These are phyloP conservation scores for Neurospora sp. DNA, from an alignment of 495 filamentous ascomycete species.

Conservation along the genomic window DNA sequence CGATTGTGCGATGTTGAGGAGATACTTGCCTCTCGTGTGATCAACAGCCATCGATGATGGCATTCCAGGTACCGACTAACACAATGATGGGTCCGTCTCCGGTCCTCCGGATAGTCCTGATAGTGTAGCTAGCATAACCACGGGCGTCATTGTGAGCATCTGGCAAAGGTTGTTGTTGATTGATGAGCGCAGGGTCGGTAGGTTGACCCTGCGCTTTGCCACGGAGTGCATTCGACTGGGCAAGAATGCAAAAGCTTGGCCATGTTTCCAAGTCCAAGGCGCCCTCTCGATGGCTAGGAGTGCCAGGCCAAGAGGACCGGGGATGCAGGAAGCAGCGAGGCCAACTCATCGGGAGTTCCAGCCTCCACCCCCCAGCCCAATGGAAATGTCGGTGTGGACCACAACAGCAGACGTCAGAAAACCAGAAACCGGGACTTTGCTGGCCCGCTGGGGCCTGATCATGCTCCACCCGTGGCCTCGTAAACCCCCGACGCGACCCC, in stretches of 20 bases:
- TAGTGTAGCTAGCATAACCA: neutral
- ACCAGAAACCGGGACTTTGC: neutral
- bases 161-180: neutral
- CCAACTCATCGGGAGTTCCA: constrained; percentile 16
- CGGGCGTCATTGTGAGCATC: neutral
- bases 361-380: constrained; percentile 16
- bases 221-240: neutral
- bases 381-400: constrained; percentile 25
- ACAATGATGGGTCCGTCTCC: neutral
- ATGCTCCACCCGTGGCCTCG: neutral
- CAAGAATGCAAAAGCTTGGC: constrained; percentile 1
- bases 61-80: neutral
- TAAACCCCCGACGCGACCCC: neutral
- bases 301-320: constrained; percentile 12
- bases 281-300: neutral
- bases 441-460: neutral
- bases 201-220: neutral
- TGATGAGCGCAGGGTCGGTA: neutral
- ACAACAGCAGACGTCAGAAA: neutral
- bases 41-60: neutral
- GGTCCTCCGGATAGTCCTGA: neutral
- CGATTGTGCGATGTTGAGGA: neutral
- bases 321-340: constrained; percentile 12
- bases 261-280: neutral
- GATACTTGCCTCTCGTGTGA: neutral